Base-by-base conservation (phyloP, 2,329 filamentous ascomycete genomes). In the Plectosphaerella cucumerina region DNA sequence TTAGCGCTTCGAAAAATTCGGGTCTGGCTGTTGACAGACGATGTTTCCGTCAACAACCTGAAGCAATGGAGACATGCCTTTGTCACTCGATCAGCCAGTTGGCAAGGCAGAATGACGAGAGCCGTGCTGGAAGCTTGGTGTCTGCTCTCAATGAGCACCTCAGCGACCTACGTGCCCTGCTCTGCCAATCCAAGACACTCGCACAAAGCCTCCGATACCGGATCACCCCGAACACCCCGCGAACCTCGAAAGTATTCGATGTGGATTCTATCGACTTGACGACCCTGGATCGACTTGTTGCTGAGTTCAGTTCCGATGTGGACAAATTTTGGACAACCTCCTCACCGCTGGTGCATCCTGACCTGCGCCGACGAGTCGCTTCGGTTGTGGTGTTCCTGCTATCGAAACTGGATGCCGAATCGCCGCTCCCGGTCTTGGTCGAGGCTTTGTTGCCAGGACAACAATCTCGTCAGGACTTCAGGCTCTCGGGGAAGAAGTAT, bases 401-500 rank as follows among this genome's bases (percentile, higher is more conserved):
- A 14, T 67, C 63, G 0, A 61, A 57, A 6, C 35, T 68, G 15
- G 57, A 60, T 26, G 50, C 54, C 3, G 41, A 59, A n/a, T 52
- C 53, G 2, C 50, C 53, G 44, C 44, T 62, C 8, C 59, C 62
- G 0, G 46, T 53, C 53, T 11, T 5, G 6, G 12, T 31, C 12
- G 3, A 8, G 9, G 6, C 8, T 9, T 2, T 31, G 2, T 31
- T 61, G 2, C 56, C 59, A 11, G 59, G 59, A 1, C 49, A 58
- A 0, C 33, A 34, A 4, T 64, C 61, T 6, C 44, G 57, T 1
- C 53, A 60, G 0, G 65, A 68, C 4, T 35, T 68, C 15, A 53
- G 63, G 3, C 65, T 67, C 50, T 61, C 64, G 0, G 65, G 65
- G 0, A 65, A 59, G 23, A 68, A 68, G 48, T 68, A 68, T 8